Evolutionary conservation across 1,139 yeast species (phyloP).

Genomic region (Candida smagusa): DNA sequence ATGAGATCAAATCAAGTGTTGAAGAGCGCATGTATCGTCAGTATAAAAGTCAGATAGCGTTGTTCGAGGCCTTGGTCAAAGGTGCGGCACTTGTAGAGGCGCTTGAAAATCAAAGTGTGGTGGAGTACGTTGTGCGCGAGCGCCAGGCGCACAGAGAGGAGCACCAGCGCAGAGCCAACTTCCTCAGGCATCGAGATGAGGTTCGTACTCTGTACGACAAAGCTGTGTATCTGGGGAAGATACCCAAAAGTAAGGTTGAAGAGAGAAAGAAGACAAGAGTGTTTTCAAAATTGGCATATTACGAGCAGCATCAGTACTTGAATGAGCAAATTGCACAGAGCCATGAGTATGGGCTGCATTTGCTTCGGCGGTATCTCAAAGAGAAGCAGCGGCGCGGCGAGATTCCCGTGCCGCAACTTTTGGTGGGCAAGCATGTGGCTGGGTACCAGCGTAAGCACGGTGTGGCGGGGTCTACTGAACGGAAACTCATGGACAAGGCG

Average conservation of each 20-base stretch:
- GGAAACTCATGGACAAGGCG: conserved; percentile 19
- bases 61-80: too few species aligned
- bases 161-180: conserved; percentile 6
- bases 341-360: conserved; percentile 13
- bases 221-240: too few species aligned
- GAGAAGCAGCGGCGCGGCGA: conserved; percentile 22
- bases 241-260: too few species aligned
- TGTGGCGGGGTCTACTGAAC: conserved; percentile 21
- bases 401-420: conserved; percentile 33
- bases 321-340: conserved; percentile 10
- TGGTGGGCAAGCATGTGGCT: conserved; percentile 22
- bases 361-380: conserved; percentile 29
- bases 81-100: too few species aligned
- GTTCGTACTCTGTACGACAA: not conserved
- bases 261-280: conserved; percentile 1
- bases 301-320: conserved; percentile 10
- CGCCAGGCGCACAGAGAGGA: too few species aligned
- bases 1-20: too few species aligned
- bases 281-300: conserved; percentile 4
- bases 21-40: too few species aligned
- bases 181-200: conserved; percentile 6
- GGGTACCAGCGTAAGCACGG: conserved; percentile 6
- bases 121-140: too few species aligned
- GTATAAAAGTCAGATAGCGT: too few species aligned
- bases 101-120: too few species aligned